Evolutionary conservation across 179 eudicot species (phyloP).

Genomic region (Beta macrorhiza): DNA sequence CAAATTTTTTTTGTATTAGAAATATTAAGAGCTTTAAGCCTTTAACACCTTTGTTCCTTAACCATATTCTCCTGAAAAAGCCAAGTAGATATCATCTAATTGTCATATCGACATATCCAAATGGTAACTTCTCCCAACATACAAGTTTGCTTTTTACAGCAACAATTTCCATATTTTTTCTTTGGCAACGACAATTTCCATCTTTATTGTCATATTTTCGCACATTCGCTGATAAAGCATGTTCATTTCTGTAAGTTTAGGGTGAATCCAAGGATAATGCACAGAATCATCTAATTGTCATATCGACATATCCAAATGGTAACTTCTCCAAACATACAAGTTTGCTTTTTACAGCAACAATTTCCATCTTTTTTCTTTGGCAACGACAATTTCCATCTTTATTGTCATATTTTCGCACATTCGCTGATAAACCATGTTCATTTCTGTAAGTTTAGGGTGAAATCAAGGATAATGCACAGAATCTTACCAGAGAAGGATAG

Average conservation of each 20-base stretch:
- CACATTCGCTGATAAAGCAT: neutral
- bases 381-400: neutral
- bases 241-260: neutral
- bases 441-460: neutral
- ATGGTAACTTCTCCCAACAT: neutral
- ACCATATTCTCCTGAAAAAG: neutral
- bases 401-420: neutral
- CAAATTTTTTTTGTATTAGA: neutral
- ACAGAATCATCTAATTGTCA: neutral
- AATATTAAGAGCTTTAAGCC: neutral
- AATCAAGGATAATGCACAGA: too few species aligned
- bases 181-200: too few species aligned
- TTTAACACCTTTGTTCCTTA: neutral
- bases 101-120: neutral
- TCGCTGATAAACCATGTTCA: neutral
- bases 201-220: neutral
- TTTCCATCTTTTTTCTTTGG: neutral
- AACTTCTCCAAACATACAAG: neutral
- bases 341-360: neutral
- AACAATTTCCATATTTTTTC: neutral
- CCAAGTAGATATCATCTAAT: neutral
- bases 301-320: neutral
- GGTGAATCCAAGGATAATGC: too few species aligned
- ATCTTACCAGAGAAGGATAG: neutral
- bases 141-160: neutral